These are phyloP conservation scores for Zostera marina DNA, from an alignment of 116 monocot genomes.

Conservation along the genomic window DNA sequence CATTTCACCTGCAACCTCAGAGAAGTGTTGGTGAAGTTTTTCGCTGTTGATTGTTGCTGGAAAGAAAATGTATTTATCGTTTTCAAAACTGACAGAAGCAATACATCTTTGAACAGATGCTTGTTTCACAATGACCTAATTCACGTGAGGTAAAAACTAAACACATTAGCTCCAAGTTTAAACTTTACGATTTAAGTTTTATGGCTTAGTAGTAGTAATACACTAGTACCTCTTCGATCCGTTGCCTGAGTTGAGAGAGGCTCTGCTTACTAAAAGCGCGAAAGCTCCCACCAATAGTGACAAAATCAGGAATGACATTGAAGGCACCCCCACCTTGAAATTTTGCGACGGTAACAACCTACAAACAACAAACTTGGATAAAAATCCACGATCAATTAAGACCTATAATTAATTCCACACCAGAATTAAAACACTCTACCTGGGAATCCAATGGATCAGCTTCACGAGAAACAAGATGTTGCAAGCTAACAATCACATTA, in stretches of 20 bases:
- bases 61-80: slow-evolving; percentile 25
- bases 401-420: neutral
- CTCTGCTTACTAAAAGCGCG: slow-evolving; percentile 68
- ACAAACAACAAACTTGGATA: neutral
- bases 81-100: slow-evolving; percentile 54
- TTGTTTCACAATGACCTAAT: slow-evolving; percentile 72
- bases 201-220: too few relatives aligned
- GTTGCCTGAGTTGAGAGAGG: slow-evolving; percentile 40
- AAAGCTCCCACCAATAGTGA: slow-evolving; percentile 88
- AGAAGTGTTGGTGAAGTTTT: slow-evolving; percentile 41
- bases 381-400: neutral
- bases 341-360: slow-evolving; percentile 90
- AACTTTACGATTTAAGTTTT: neutral
- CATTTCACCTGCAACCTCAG: slow-evolving; percentile 43
- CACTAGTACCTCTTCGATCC: slow-evolving; percentile 69
- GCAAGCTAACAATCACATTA: slow-evolving; percentile 81
- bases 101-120: slow-evolving; percentile 85
- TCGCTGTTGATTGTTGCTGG: slow-evolving; percentile 54
- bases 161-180: neutral
- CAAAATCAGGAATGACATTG: slow-evolving; percentile 86
- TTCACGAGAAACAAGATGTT: slow-evolving; percentile 88
- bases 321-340: slow-evolving; percentile 81
- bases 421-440: slow-evolving; percentile 18
- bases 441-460: slow-evolving; percentile 90
- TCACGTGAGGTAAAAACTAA: neutral